These are phyloP conservation scores for Ogataea minuta DNA, from an alignment of 805 yeast genomes.

Conservation along the genomic window DNA sequence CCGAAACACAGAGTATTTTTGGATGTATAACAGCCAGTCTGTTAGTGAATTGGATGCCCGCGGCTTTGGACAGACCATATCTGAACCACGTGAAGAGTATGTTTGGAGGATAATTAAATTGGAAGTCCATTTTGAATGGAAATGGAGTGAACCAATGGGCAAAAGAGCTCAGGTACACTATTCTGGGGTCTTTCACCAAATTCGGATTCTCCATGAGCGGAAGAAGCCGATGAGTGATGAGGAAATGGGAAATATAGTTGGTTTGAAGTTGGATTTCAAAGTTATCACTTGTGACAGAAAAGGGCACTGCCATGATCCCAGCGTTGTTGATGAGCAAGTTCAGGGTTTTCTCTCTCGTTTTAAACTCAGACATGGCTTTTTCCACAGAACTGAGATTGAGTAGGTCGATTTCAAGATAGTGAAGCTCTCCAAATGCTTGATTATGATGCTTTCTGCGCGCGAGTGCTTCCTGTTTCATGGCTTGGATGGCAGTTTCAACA, in stretches of 20 bases:
- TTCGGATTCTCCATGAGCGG: constrained; percentile 45
- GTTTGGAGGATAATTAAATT: constrained; percentile 60
- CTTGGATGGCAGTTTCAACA: constrained; percentile 55
- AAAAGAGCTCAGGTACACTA: constrained; percentile 62
- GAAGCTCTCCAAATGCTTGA: constrained; percentile 48
- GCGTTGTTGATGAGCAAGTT: constrained; percentile 75
- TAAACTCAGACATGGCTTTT: constrained; percentile 47
- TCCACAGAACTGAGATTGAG: constrained; percentile 46
- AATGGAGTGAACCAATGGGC: constrained; percentile 56
- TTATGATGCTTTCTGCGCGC: constrained; percentile 26
- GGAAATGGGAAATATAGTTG: constrained; percentile 72
- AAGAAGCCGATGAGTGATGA: constrained; percentile 60
- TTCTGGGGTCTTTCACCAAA: constrained; percentile 42
- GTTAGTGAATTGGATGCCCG: constrained; percentile 71
- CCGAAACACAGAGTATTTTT: constrained; percentile 57
- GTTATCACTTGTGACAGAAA: constrained; percentile 52
- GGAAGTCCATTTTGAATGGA: constrained; percentile 46
- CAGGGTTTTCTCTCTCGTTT: constrained; percentile 45
- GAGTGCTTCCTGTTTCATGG: constrained; percentile 54
- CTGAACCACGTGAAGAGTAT: constrained; percentile 73
- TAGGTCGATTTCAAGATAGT: constrained; percentile 55
- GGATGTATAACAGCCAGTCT: constrained; percentile 67
- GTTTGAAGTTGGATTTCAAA: constrained; percentile 82
- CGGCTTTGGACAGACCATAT: constrained; percentile 74
- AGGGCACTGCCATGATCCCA: constrained; percentile 79